Conservation (phyloP, 1,284 basidiomycete genomes). For the Puccinia coronata region DNA sequence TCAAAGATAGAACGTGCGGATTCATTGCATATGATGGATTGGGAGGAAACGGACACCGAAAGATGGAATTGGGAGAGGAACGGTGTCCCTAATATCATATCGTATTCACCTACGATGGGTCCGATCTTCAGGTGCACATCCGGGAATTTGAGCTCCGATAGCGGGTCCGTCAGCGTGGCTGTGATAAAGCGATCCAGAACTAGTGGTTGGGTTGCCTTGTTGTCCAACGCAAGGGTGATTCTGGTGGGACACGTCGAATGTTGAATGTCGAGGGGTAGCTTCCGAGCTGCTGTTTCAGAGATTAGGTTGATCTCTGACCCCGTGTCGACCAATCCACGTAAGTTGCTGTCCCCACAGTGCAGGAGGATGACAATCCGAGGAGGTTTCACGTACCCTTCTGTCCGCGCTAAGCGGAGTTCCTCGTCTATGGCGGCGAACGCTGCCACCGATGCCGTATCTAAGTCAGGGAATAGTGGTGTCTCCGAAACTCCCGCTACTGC, state of each 20-base stretch:
- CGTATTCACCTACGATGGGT: not conserved
- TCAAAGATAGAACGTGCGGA: not conserved
- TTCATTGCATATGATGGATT: not conserved
- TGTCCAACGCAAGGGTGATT: not conserved
- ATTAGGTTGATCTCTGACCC: not conserved
- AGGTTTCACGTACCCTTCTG: not conserved
- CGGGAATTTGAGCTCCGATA: not conserved
- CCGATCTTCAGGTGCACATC: not conserved
- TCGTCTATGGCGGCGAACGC: not conserved
- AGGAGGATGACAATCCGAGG: not conserved
- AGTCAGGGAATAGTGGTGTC: not conserved
- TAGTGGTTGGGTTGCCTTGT: not conserved
- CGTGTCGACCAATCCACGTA: not conserved
- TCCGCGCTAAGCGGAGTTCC: not conserved
- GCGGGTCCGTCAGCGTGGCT: not conserved
- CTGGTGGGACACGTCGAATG: not conserved
- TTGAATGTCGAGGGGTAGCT: not conserved
- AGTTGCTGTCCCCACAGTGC: no score
- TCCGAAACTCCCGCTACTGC: not conserved
- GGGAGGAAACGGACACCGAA: not conserved
- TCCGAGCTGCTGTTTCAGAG: not conserved
- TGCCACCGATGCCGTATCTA: not conserved
- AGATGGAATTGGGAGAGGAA: not conserved
- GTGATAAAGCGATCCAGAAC: not conserved
- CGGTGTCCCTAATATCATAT: conserved; percentile 3